phyloP scores from a whole-genome alignment of 352 stramenopile species.

The Globisporangium ultimum region DNA sequence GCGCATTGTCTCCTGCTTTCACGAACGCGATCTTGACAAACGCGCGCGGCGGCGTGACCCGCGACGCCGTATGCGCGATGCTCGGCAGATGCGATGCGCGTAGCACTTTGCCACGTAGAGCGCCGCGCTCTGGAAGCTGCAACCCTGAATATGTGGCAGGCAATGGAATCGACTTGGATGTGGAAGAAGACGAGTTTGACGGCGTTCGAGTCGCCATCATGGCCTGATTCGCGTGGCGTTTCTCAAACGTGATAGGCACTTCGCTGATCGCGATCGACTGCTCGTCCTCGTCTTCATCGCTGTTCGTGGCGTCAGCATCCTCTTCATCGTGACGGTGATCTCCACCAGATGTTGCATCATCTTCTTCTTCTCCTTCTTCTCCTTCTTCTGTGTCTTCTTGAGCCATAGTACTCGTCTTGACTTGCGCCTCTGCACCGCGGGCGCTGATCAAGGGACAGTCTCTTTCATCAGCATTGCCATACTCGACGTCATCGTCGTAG shows the following conservation, averaged over 20 bases:
- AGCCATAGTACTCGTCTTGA: not conserved
- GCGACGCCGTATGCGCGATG: not conserved
- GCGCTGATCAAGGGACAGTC: not conserved
- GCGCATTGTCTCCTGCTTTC: slow-evolving; percentile 24
- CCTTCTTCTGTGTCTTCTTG: too few species aligned
- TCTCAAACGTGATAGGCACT: slow-evolving; percentile 37
- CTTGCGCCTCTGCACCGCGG: not conserved
- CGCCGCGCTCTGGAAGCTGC: slow-evolving; percentile 24
- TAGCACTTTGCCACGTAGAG: slow-evolving; percentile 45
- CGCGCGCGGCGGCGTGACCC: slow-evolving; percentile 18
- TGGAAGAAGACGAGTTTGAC: not conserved
- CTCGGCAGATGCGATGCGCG: slow-evolving; percentile 32
- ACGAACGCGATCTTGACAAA: slow-evolving; percentile 59
- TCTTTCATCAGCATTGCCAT: slow-evolving; percentile 5
- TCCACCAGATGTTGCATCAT: slow-evolving; percentile 5
- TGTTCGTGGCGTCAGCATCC: not conserved
- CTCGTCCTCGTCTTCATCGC: slow-evolving; percentile 2
- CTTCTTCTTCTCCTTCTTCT: not conserved
- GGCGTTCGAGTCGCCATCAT: not conserved
- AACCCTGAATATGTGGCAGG: not conserved
- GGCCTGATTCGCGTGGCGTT: not conserved
- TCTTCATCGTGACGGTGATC: not conserved
- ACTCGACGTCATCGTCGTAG: slow-evolving; percentile 22
- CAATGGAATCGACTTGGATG: not conserved
- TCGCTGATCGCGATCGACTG: slow-evolving; percentile 43